These are phyloP conservation scores for Tetrapisispora namnaoensis DNA, from an alignment of 805 yeast species.

Conservation along the genomic window DNA sequence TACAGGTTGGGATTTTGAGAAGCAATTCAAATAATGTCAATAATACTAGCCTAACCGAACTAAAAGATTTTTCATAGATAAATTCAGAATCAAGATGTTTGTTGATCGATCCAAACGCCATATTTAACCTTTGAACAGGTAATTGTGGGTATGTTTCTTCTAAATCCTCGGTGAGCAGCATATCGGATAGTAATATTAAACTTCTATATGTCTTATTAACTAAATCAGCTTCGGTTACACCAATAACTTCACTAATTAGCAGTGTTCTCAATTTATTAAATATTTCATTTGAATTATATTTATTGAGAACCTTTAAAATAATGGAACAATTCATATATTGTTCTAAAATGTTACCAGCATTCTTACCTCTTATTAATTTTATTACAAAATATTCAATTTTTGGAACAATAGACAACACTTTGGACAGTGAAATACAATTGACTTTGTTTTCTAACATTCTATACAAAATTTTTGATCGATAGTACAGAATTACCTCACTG, in stretches of 20 bases:
- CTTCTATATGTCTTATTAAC: conserved; percentile 35
- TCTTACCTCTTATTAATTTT: conserved; percentile 24
- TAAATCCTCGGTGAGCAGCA: conserved; percentile 20
- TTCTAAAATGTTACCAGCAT: conserved; percentile 26
- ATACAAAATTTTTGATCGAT: conserved; percentile 31
- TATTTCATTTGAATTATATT: conserved; percentile 27
- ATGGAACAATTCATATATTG: conserved; percentile 25
- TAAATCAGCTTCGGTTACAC: conserved; percentile 38
- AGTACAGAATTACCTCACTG: conserved; percentile 15
- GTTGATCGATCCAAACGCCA: conserved; percentile 46
- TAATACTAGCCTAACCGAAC: conserved; percentile 41
- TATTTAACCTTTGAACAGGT: conserved; percentile 53
- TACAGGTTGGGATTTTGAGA: conserved; percentile 26
- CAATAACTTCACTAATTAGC: conserved; percentile 56
- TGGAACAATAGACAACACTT: conserved; percentile 20
- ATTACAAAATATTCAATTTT: conserved; percentile 28
- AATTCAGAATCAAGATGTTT: conserved; percentile 54
- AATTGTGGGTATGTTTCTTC: conserved; percentile 34
- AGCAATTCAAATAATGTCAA: conserved; percentile 34
- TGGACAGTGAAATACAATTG: conserved; percentile 21
- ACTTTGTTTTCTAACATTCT: conserved; percentile 24
- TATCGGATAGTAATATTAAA: conserved; percentile 39
- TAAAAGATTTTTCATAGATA: conserved; percentile 49
- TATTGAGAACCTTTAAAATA: conserved; percentile 27
- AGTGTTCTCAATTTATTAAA: conserved; percentile 48